Evolutionary conservation across 2,329 filamentous ascomycete genomes (phyloP).

Genomic region (Ophiostoma sp.): DNA sequence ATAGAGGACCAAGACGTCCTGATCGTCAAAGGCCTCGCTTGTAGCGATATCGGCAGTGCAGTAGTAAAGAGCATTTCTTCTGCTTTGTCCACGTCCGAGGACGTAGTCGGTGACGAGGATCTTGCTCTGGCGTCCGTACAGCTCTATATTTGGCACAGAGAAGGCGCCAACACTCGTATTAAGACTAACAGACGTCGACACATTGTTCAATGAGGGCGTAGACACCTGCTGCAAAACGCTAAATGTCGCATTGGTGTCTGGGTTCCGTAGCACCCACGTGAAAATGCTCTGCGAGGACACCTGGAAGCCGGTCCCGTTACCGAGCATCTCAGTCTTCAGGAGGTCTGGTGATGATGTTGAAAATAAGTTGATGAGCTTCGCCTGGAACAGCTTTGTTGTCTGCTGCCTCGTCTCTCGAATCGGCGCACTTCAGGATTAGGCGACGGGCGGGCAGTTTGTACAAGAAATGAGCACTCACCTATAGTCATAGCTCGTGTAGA

Average conservation of each 20-base stretch:
- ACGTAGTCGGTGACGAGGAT: slow-evolving; percentile 63
- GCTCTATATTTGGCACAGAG: slow-evolving; percentile 54
- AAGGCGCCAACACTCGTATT: slow-evolving; percentile 53
- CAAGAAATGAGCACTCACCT: slow-evolving; percentile 20
- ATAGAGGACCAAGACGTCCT: slow-evolving; percentile 55
- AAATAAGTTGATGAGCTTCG: slow-evolving; percentile 50
- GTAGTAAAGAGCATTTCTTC: slow-evolving; percentile 48
- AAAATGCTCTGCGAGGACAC: slow-evolving; percentile 38
- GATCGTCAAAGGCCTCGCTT: slow-evolving; percentile 38
- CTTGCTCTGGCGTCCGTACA: slow-evolving; percentile 61
- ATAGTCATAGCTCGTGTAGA: slow-evolving; percentile 44
- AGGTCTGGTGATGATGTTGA: slow-evolving; percentile 47
- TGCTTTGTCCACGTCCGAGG: slow-evolving; percentile 40
- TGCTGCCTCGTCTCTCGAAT: slow-evolving; percentile 50
- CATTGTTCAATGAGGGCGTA: slow-evolving; percentile 40
- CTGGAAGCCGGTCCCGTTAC: slow-evolving; percentile 46
- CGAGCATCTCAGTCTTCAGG: slow-evolving; percentile 48
- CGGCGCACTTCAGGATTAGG: slow-evolving; percentile 36
- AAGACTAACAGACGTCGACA: slow-evolving; percentile 51
- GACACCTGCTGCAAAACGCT: slow-evolving; percentile 59
- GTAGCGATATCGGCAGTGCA: slow-evolving; percentile 64
- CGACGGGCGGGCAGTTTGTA: background rate
- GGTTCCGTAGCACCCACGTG: slow-evolving; percentile 49
- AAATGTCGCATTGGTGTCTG: slow-evolving; percentile 45
- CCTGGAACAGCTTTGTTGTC: slow-evolving; percentile 48